Conservation (phyloP, 1,284 basidiomycete species). For the Rhodotorula sp. region DNA sequence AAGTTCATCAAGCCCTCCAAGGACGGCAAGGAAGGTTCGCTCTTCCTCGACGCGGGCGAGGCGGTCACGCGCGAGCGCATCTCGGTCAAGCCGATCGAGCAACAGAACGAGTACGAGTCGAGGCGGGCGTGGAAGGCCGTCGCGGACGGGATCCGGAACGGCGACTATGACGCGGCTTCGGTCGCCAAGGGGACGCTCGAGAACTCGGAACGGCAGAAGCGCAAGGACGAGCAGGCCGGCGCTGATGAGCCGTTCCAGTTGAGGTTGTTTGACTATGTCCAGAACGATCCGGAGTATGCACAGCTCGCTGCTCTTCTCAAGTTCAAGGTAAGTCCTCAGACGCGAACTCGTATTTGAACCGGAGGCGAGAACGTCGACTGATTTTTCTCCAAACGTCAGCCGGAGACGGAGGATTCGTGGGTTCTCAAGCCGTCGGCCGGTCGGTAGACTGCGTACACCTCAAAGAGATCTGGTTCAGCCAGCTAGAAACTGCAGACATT, state of each 20-base stretch:
- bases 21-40: slow-evolving; percentile 49
- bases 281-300: slow-evolving; percentile 48
- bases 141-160: slow-evolving; percentile 80
- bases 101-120: slow-evolving; percentile 80
- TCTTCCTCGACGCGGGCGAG: slow-evolving; percentile 42
- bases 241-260: slow-evolving; percentile 65
- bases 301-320: slow-evolving; percentile 36
- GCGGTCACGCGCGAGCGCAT: slow-evolving; percentile 59
- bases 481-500: background rate
- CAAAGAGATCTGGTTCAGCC: background rate
- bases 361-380: no score
- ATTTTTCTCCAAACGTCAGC: slow-evolving; percentile 7
- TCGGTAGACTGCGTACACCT: background rate
- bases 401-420: slow-evolving; percentile 38
- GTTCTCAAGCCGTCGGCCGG: slow-evolving; percentile 21
- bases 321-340: slow-evolving; percentile 26
- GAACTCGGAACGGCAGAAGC: slow-evolving; percentile 87
- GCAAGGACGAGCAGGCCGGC: slow-evolving; percentile 72
- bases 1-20: slow-evolving; percentile 48
- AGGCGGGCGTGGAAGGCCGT: slow-evolving; percentile 82
- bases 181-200: slow-evolving; percentile 88
- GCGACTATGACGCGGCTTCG: slow-evolving; percentile 88
- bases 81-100: slow-evolving; percentile 59
- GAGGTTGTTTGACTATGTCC: slow-evolving; percentile 47
- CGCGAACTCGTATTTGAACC: background rate